Base-by-base conservation (phyloP, 768 basidiomycete genomes). In the Tephrocybe sp. region DNA sequence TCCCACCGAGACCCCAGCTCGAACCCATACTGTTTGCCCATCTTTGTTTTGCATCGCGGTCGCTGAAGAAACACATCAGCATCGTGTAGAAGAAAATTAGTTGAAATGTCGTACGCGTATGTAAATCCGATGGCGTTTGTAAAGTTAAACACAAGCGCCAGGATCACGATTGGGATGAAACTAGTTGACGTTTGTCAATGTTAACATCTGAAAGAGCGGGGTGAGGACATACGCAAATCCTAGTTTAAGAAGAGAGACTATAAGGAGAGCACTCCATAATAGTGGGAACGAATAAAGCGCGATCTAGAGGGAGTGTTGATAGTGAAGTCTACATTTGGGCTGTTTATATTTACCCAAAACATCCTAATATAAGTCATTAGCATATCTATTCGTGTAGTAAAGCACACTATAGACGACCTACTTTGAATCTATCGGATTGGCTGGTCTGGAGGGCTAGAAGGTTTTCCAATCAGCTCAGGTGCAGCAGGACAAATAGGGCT, bases 81-180 rank as follows among this genome's bases (percentile, higher is more conserved):
- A 16, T 48, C 12, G 49, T 4, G 41, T 40, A 32, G 26, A 18
- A 38, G 45, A 43, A 13, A 46, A n/a, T n/a, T n/a, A n/a, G n/a
- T n/a, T 27, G 44, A 44, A 31, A 16, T 48, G 18, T 75, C 86
- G 61, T 66, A 91, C 91, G 89, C 91, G 62, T 92, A 98, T 41
- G 94, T 97, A 73, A 98, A 98, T 9, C 96, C 96, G 44, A 98
- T 75, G n/a, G 87, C 90, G 57, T 98, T 98, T 8, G 92, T 93
- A 44, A 93, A 63, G 66, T 99, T 98, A 80, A 99, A 98, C 30
- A 98, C 89, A 40, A 98, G 76, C 1, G 97, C 97, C 28, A 99
- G 84, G 32, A 86, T 67, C 46, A 98, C 94, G 57, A 98, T 98
- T 7, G 97, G 97, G 53, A 98, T 75, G 69, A 95, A 98, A 8